Evolutionary conservation across 225 moss, liverwort and hornwort species (phyloP).

Genomic region (Lunularia cruciata): DNA sequence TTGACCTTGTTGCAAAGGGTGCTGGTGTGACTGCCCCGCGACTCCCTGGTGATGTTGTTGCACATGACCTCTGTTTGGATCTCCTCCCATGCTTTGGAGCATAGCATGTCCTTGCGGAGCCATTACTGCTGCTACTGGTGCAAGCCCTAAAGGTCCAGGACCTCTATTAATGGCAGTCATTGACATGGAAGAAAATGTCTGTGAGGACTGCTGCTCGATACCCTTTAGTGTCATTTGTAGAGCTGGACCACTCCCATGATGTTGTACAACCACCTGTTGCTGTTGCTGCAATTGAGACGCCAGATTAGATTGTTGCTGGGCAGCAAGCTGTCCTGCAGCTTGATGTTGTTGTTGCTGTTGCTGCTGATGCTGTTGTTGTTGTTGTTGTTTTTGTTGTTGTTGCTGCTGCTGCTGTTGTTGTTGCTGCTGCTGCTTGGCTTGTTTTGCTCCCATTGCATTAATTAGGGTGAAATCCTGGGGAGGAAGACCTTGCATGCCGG

Average conservation of each 20-base stretch:
- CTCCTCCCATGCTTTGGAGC: slow-evolving; percentile 59
- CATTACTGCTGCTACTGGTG: slow-evolving; percentile 85
- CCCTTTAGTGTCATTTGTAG: slow-evolving; percentile 53
- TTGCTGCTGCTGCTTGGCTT: slow-evolving; percentile 47
- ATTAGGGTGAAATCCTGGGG: slow-evolving; percentile 60
- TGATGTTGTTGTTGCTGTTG: slow-evolving; percentile 18
- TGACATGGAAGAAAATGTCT: slow-evolving; percentile 52
- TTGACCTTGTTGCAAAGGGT: slow-evolving; percentile 35
- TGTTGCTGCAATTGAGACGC: slow-evolving; percentile 36
- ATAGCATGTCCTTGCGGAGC: slow-evolving; percentile 90
- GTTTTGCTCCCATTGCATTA: slow-evolving; percentile 52
- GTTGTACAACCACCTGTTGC: slow-evolving; percentile 33
- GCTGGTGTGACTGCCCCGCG: slow-evolving; percentile 33
- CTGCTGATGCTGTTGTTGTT: slow-evolving; percentile 28
- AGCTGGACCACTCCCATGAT: slow-evolving; percentile 40
- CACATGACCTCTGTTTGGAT: slow-evolving; percentile 45
- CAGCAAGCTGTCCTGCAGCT: neutral
- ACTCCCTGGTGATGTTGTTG: slow-evolving; percentile 44
- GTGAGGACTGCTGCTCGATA: slow-evolving; percentile 51
- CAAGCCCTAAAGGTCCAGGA: slow-evolving; percentile 82
- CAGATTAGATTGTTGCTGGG: slow-evolving; percentile 29
- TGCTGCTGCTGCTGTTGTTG: slow-evolving; percentile 31
- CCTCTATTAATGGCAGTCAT: slow-evolving; percentile 66
- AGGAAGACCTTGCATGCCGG: slow-evolving; percentile 41
- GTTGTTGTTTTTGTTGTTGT: slow-evolving; percentile 17